Percentiles rank a stretch among this genome's conserved stretches.
These are phyloP conservation scores for Cyanophora paradoxa DNA, from an alignment of 78 protist species.

Conservation along the genomic window DNA sequence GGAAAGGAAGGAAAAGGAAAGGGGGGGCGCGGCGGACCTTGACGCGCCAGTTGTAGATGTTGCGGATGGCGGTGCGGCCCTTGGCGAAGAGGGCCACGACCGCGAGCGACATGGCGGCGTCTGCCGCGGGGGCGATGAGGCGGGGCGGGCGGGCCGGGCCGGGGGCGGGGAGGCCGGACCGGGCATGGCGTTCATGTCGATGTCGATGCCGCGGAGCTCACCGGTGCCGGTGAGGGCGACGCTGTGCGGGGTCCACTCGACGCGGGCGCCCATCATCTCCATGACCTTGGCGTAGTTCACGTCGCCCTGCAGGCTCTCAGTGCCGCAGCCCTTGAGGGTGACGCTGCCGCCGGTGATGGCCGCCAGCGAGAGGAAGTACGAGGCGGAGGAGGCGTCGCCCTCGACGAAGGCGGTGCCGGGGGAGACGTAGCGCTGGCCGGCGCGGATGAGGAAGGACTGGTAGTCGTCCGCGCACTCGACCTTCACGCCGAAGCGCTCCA, in stretches of 20 bases:
- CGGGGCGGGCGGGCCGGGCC: not conserved
- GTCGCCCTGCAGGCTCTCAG: not conserved
- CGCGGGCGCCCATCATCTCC: not conserved
- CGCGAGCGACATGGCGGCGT: not conserved
- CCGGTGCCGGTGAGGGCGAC: not conserved
- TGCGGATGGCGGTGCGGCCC: not conserved
- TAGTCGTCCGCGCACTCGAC: too few species aligned
- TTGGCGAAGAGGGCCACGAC: not conserved
- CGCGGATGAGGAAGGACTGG: too few species aligned
- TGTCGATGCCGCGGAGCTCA: not conserved
- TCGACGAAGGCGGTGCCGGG: not conserved
- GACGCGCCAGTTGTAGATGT: not conserved
- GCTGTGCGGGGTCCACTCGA: not conserved
- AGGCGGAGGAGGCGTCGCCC: not conserved
- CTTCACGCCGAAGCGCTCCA: not conserved
- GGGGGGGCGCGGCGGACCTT: not conserved
- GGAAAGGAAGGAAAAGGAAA: too few species aligned
- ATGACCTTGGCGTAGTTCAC: not conserved
- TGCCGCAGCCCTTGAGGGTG: not conserved
- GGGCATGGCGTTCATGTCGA: not conserved
- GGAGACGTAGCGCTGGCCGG: too few species aligned
- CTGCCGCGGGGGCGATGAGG: not conserved
- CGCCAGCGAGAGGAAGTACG: not conserved
- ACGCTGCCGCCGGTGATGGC: not conserved
- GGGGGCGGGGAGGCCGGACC: not conserved